phyloP scores from a whole-genome alignment of 2,329 filamentous ascomycete species.

The Rosellinia necatrix region DNA sequence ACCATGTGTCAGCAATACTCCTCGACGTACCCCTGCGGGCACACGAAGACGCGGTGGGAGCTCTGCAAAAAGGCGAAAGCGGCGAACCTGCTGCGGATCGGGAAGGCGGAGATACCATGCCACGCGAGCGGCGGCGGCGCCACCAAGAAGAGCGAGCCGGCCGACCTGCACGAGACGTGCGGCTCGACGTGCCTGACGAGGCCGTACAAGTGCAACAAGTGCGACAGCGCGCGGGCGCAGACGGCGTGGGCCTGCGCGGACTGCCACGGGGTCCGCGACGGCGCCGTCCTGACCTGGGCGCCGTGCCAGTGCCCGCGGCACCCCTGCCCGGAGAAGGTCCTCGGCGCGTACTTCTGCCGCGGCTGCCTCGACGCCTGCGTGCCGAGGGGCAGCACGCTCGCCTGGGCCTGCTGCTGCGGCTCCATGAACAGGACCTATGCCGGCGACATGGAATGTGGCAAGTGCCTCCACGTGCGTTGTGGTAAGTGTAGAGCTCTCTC shows the following conservation, averaged over 20 bases:
- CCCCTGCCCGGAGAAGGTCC: constrained; percentile 8
- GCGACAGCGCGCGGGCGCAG: constrained; percentile 26
- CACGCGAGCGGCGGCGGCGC: too few relatives aligned
- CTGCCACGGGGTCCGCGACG: constrained; percentile 26
- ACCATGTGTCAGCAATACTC: constrained; percentile 21
- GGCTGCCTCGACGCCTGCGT: constrained; percentile 8
- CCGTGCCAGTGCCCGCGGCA: constrained; percentile 26
- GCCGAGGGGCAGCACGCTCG: background rate
- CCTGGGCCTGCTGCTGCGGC: constrained; percentile 28
- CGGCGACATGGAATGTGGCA: constrained; percentile 19
- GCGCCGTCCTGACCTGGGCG: constrained; percentile 12
- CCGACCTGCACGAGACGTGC: constrained; percentile 33
- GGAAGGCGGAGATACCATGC: constrained; percentile 21
- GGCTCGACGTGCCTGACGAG: constrained; percentile 28
- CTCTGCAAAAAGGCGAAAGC: constrained; percentile 31
- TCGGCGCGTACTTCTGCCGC: constrained; percentile 22
- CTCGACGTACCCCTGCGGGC: constrained; percentile 36
- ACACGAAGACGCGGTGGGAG: constrained; percentile 21
- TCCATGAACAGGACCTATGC: background rate
- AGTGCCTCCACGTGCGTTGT: constrained; percentile 26
- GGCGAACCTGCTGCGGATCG: constrained; percentile 12
- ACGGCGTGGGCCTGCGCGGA: constrained; percentile 31
- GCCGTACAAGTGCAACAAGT: constrained; percentile 31
- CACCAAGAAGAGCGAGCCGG: background rate
- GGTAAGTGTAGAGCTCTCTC: constrained; percentile 23